Conservation (phyloP, 768 basidiomycete genomes). For the Gloeophyllum trabeum region DNA sequence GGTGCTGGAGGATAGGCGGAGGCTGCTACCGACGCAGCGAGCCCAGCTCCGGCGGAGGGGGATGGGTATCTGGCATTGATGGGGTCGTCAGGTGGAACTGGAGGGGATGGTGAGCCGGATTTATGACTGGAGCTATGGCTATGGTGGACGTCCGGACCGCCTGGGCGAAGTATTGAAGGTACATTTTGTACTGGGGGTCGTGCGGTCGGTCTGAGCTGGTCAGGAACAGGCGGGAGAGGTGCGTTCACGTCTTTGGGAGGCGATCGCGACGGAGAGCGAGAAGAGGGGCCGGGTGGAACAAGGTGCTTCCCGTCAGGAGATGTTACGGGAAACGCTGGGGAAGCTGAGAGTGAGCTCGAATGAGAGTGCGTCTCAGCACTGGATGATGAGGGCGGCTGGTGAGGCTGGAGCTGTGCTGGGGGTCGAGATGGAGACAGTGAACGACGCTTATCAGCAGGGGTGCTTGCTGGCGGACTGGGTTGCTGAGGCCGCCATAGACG, state of each 20-base stretch:
- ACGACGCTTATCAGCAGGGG: no score
- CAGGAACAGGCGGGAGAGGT: conserved; percentile 2
- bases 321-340: no score
- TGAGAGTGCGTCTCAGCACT: no score
- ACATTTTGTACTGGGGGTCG: conserved; percentile 1
- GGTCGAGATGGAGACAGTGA: conserved; percentile 4
- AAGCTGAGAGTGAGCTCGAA: no score
- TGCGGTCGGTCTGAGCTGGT: no score
- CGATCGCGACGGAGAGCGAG: no score
- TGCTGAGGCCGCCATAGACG: conserved; percentile 11
- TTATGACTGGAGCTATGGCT: background rate
- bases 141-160: background rate
- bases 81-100: background rate
- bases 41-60: background rate
- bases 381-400: background rate
- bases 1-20: background rate
- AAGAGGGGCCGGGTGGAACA: background rate
- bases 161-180: background rate
- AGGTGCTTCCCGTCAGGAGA: background rate
- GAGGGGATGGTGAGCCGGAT: background rate
- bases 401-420: background rate
- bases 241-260: background rate
- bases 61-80: conserved; percentile 1
- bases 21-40: background rate
- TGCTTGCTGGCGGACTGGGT: no score